phyloP scores from a whole-genome alignment of 352 stramenopile genomes.

The Aphanomyces invadans region DNA sequence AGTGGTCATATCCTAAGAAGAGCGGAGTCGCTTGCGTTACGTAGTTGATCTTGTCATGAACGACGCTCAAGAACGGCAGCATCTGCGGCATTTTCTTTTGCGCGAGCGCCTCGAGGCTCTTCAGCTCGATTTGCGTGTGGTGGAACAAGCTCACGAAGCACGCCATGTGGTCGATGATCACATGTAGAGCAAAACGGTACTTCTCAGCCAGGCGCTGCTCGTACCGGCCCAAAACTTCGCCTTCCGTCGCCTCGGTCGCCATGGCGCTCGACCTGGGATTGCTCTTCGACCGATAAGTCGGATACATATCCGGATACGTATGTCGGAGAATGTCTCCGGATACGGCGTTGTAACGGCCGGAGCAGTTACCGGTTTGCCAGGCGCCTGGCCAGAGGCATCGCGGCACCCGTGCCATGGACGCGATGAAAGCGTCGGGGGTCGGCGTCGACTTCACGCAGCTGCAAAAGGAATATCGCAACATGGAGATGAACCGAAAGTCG shows the following conservation, averaged over 20 bases:
- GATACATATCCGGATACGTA: not conserved
- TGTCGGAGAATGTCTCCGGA: not conserved
- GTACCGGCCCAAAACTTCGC: slow-evolving; percentile 4
- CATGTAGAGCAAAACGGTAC: slow-evolving; percentile 15
- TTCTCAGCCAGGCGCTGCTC: slow-evolving; percentile 14
- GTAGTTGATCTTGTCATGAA: not conserved
- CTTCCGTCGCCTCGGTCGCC: not conserved
- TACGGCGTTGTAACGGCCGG: not conserved
- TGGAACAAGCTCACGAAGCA: slow-evolving; percentile 1
- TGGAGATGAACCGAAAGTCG: slow-evolving; percentile 95
- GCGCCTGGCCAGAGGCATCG: not conserved
- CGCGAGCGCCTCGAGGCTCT: not conserved
- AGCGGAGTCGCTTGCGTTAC: slow-evolving; percentile 11
- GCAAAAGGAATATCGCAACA: slow-evolving; percentile 93
- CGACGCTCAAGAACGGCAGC: not conserved
- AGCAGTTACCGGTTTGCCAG: not conserved
- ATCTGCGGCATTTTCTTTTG: slow-evolving; percentile 10
- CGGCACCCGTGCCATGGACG: slow-evolving; percentile 25
- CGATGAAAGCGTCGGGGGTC: slow-evolving; percentile 25
- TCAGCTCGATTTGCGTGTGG: not conserved
- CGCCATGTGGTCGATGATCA: slow-evolving; percentile 15
- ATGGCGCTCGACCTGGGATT: no score
- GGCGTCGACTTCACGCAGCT: slow-evolving; percentile 83
- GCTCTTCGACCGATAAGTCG: not conserved
- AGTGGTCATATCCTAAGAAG: slow-evolving; percentile 12